Evolutionary conservation across 225 moss, liverwort and hornwort species (phyloP).

Genomic region (Ulota crispa): DNA sequence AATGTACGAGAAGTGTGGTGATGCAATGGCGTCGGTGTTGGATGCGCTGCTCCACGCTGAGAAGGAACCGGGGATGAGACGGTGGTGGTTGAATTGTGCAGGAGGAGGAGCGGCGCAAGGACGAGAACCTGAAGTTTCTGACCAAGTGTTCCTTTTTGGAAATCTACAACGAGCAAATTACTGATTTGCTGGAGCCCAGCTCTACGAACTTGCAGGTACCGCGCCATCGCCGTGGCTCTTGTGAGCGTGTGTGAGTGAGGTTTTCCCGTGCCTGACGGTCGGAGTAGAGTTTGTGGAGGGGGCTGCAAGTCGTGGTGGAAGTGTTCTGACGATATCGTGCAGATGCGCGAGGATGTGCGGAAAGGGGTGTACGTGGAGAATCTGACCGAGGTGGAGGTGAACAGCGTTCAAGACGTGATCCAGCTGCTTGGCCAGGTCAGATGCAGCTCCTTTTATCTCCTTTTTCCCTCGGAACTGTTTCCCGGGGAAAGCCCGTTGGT

Average conservation of each 20-base stretch:
- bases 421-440: conserved; percentile 78
- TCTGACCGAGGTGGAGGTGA: conserved; percentile 87
- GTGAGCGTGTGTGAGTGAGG: not conserved
- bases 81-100: conserved; percentile 18
- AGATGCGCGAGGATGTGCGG: conserved; percentile 92
- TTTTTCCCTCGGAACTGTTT: not conserved
- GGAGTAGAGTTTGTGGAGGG: not conserved
- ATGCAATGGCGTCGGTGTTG: not conserved
- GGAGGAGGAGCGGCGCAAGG: conserved; percentile 58
- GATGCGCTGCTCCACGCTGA: not conserved
- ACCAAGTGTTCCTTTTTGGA: conserved; percentile 59
- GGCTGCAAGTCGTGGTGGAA: not conserved
- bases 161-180: conserved; percentile 70
- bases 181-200: conserved; percentile 65
- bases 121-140: conserved; percentile 54
- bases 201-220: conserved; percentile 60
- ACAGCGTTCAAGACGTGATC: conserved; percentile 88
- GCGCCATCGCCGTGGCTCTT: not conserved
- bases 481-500: not conserved
- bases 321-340: conserved; percentile 15
- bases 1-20: not conserved
- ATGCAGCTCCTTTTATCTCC: not conserved
- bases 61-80: conserved; percentile 10
- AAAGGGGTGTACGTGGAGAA: conserved; percentile 98
- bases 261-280: not conserved